Conservation (phyloP, 139 green algal genomes). For the Chara braunii region DNA sequence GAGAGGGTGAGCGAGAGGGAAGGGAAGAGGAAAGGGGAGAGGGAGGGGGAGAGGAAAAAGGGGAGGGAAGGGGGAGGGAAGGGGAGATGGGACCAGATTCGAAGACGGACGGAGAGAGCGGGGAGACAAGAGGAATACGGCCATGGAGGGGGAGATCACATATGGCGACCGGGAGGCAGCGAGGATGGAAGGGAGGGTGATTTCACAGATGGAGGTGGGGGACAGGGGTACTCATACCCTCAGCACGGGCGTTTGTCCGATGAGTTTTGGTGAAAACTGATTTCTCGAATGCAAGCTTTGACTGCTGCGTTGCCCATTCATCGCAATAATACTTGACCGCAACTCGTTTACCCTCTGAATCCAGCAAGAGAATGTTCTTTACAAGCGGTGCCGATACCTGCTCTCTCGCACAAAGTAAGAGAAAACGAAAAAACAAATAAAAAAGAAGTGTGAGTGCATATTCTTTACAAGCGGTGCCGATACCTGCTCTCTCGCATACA, state of each 20-base stretch:
- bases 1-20: too few species aligned
- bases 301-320: constrained; percentile 70
- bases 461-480: constrained; percentile 76
- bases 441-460: constrained; percentile 65
- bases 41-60: too few species aligned
- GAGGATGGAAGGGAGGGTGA: too few species aligned
- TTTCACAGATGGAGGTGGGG: too few species aligned
- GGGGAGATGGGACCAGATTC: too few species aligned
- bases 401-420: not conserved
- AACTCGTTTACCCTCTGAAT: constrained; percentile 93
- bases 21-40: too few species aligned
- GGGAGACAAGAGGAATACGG: too few species aligned
- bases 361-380: constrained; percentile 86
- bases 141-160: too few species aligned
- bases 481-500: constrained; percentile 8
- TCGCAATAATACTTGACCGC: constrained; percentile 95
- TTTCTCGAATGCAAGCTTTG: constrained; percentile 89
- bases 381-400: constrained; percentile 63
- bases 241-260: constrained; percentile 78
- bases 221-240: constrained; percentile 67
- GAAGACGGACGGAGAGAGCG: too few species aligned
- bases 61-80: too few species aligned
- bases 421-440: too few species aligned
- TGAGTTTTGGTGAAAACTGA: constrained; percentile 84
- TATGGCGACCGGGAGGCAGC: too few species aligned